phyloP scores from a whole-genome alignment of 2,329 filamentous ascomycete genomes.

The Curvularia spicifera region DNA sequence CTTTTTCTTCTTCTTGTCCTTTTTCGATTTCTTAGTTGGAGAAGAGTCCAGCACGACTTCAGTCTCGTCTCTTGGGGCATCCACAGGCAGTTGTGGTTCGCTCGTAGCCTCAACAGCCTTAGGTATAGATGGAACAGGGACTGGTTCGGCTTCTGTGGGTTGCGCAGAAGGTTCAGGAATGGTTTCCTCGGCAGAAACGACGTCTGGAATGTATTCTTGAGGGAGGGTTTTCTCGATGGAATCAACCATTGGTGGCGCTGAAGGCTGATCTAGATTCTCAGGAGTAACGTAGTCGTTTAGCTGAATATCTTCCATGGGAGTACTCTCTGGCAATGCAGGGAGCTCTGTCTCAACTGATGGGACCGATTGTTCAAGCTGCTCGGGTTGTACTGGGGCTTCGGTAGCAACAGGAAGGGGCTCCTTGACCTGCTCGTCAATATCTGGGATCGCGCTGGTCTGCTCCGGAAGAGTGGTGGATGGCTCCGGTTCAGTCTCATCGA shows the following conservation, averaged over 20 bases:
- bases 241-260: neutral
- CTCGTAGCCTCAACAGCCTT: slow-evolving; percentile 11
- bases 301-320: neutral
- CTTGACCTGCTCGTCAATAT: neutral
- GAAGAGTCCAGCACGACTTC: slow-evolving; percentile 24
- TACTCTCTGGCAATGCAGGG: slow-evolving; percentile 1
- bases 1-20: slow-evolving; percentile 37
- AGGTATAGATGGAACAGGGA: neutral
- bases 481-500: neutral
- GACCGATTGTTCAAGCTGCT: slow-evolving; percentile 1
- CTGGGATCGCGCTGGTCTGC: neutral
- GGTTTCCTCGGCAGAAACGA: neutral
- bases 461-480: neutral
- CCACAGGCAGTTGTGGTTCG: slow-evolving; percentile 9
- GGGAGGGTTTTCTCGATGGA: neutral
- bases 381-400: neutral
- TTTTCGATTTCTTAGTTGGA: slow-evolving; percentile 34
- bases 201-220: neutral
- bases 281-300: neutral
- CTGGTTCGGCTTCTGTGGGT: slow-evolving; percentile 13
- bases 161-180: neutral
- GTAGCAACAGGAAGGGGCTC: neutral
- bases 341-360: neutral
- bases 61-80: slow-evolving; percentile 15
- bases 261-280: neutral